Base-by-base conservation (phyloP, 2,329 filamentous ascomycete species). In the Ophiostoma sp. region DNA sequence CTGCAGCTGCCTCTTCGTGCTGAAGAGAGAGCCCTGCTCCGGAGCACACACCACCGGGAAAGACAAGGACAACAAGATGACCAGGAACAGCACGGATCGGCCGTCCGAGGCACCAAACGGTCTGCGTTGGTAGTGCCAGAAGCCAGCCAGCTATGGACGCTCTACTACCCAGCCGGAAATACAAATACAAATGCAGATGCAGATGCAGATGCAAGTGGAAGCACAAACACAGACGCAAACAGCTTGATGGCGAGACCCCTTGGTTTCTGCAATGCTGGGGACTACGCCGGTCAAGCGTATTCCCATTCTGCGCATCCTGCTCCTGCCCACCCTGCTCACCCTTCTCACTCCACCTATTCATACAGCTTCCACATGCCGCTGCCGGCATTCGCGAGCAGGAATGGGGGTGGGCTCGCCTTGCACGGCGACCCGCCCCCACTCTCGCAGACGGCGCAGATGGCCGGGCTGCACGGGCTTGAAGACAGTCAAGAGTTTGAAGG, bases 371-470 rank as follows among this genome's bases (percentile, higher is more conserved):
- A 39, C 10, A 39, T 39, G 36, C 36, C 36, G 36, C 13, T 39
- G 36, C 36, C 36, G 13, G 36, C 36, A 39, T 48, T 15, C 62
- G 62, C 33, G 27, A 31, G 27, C 44, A 65, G 69, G 33, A 54
- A 27, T 67, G 44, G 33, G 52, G 39, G n/a, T 57, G 39, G 33
- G 23, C 36, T 64, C 39, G 64, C 39, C 62, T 33, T 33, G 27
- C 36, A 54, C 23, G 6, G 17, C 27, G 27, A 35, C 33, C 54
- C 33, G 20, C 23, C 36, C 48, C 67, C 48, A 68, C 48, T 41
- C 68, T 64, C 27, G 68, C 39, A 48, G 13, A 20, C 39, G 39
- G 23, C 65, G 65, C 10, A 39, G 65, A 31, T 41, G 65, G 15
- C 13, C 23, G 65, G 11, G 65, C 36, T 67, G 1, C 20, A 65